Evolutionary conservation across 352 stramenopile species (phyloP), one percentile per base, ranked within the genome.

Genomic region (Pythium diclinum): DNA sequence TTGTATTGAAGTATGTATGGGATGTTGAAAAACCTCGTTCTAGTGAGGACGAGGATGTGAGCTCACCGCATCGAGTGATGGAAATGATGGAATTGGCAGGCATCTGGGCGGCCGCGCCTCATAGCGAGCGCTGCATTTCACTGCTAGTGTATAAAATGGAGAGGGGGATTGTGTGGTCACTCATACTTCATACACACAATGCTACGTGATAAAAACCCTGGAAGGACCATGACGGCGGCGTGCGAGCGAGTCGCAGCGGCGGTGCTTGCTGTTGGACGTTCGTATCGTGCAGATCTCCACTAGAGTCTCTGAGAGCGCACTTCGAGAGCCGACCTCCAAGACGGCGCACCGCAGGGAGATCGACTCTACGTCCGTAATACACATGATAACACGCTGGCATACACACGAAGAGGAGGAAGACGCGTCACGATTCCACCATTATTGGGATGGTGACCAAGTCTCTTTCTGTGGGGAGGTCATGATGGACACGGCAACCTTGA

Each of bases 181-280:
- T 88, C 83, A 91, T 92, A 92, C 83, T 92, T 92, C 73, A 89
- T 81, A 86, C 71, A 85, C 83, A 81, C 83, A 92, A 92, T 88
- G 73, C 77, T 92, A 89, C 56, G 83, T 85, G 83, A 88, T 88
- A 89, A 91, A 91, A 91, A 91, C 83, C 83, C 83, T 91, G 83
- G 61, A 65, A 89, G 83, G 83, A 91, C 83, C 83, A 88, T 56
- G 40, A 40, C 42, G 51, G 49, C 10, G 33, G 21, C 34, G 40
- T 33, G 9, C 40, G 36, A 30, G 56, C 14, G n/a, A 25, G 11
- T 19, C 42, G 30, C 34, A 23, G 28, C 17, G n/a, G 44, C 51
- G 44, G 30, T n/a, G 13, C 67, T 88, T 56, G 64, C 38, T 91
- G 21, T 91, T 55, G 80, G 82, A 91, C 77, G 78, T 73, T 63